Base-by-base conservation (phyloP, 495 filamentous ascomycete species). In the Penicillium herquei region DNA sequence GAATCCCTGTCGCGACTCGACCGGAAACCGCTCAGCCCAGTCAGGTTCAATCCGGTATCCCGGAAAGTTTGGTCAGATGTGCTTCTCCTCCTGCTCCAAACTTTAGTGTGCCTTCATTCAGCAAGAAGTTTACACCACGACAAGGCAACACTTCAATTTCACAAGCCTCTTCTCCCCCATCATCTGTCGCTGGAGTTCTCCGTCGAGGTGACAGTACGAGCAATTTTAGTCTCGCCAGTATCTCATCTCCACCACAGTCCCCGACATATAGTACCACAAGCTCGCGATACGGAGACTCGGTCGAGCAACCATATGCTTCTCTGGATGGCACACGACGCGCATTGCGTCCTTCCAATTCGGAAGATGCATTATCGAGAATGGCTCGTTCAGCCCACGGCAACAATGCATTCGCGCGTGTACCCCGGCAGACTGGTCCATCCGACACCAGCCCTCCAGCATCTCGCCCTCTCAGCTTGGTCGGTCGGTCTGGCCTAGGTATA, bases 91-190 rank as follows among this genome's bases (percentile, higher is more conserved):
- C 76, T 17, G 71, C 77, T 7, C 77, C 76, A 2, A 80, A 81
- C 55, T 81, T 80, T 50, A 81, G 78, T 51, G 77, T 81, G 26
- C 78, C 78, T 13, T 72, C 67, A 6, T 80, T 80, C 49, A 80
- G 76, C 67, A 74, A 69, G 57, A 71, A 74, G 49, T 78, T 75
- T 39, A 63, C 68, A 0, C 49, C 70, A 6, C 59, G 64, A 41
- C 52, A 55, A 2, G 66, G 63, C 4, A 53, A 56, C 4, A 45
- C 33, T 10, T 56, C 63, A 6, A 26, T 52, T 12, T 44, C 59
- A 1, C 66, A 67, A 21, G 40, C 39, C 18, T 39, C 35, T 13
- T 53, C 63, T 30, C 58, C 58, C 2, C 47, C 61, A 7, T 35
- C 68, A 21, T 59, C 62, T 51, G 39, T 47, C 12, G 53, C 51